These are phyloP conservation scores for Biscogniauxia sp. DNA, from an alignment of 2,329 filamentous ascomycete species.

Conservation along the genomic window DNA sequence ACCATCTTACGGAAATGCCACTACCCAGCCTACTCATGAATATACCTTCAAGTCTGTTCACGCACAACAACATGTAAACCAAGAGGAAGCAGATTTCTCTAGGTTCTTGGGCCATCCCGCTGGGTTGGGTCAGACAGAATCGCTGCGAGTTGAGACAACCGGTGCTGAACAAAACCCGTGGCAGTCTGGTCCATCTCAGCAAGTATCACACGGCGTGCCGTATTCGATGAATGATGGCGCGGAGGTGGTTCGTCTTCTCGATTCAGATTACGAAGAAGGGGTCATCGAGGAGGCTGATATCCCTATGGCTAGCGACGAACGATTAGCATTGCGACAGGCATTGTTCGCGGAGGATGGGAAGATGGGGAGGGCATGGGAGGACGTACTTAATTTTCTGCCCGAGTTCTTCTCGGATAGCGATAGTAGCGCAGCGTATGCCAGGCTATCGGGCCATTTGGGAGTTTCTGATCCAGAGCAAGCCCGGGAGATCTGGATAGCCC, in stretches of 20 bases:
- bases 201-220: not conserved
- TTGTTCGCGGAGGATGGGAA: conserved; percentile 23
- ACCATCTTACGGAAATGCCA: conserved; percentile 10
- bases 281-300: conserved; percentile 15
- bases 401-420: conserved; percentile 34
- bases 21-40: conserved; percentile 8
- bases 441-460: conserved; percentile 37
- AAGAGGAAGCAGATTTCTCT: conserved; percentile 36
- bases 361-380: conserved; percentile 38
- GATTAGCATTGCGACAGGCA: conserved; percentile 20
- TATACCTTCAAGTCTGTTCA: conserved; percentile 29
- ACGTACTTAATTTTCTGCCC: conserved; percentile 51
- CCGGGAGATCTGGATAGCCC: conserved; percentile 47
- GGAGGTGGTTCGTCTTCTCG: conserved; percentile 27
- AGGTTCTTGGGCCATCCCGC: conserved; percentile 34
- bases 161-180: not conserved
- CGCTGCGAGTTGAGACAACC: conserved; percentile 6
- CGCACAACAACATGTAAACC: conserved; percentile 26
- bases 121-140: conserved; percentile 18
- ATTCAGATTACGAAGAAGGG: conserved; percentile 21
- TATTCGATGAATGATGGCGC: conserved; percentile 23
- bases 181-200: not conserved
- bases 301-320: conserved; percentile 19
- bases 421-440: conserved; percentile 12
- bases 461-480: conserved; percentile 37